Base-by-base conservation (phyloP, 495 filamentous ascomycete species). In the Opeltia flavorubescens region DNA sequence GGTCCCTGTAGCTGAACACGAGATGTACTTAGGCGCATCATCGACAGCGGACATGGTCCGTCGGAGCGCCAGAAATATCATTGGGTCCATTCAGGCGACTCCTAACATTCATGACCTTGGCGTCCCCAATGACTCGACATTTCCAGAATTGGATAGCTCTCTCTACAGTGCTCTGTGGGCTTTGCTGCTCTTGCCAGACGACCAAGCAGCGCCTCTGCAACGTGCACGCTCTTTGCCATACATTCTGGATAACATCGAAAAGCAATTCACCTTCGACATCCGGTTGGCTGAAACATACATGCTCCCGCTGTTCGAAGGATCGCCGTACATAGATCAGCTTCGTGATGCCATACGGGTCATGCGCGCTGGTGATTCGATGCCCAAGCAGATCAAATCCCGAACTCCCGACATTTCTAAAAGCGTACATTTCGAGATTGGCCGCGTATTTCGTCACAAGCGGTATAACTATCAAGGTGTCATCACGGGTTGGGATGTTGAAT, bases 381-480 rank as follows among this genome's bases (percentile, higher is more conserved):
- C 68, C 1, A 84, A 77, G 43, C 67, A 68, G 30, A 59, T 77
- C 36, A 74, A 66, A 46, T 55, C 58, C 11, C 61, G 74, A 51
- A 43, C 55, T 47, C 33, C 62, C 56, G 51, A 68, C 29, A 54
- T 41, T 33, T 53, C 55, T 43, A 53, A 45, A 17, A 62, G 62
- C 20, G 76, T 86, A n/a, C 67, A 59, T 46, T 89, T 82, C 64
- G 75, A 69, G 46, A 75, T 98, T 38, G 91, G 91, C 3, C 82
- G 91, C 52, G 75, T 93, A 2, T 91, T 96, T 58, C 70, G 68
- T 44, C 91, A 96, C 59, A 79, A 70, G 54, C 75, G 85, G 40
- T 95, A 94, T 62, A 61, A 70, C 20, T 95, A 91, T 58, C 66
- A 72, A 20, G 88, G 80, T 18, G 69, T 94, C 9, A 84, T 98